Evolutionary conservation across 106 monocot species (phyloP), one percentile per base, ranked within the genome.

Genomic region (Amphibolis antarctica): DNA sequence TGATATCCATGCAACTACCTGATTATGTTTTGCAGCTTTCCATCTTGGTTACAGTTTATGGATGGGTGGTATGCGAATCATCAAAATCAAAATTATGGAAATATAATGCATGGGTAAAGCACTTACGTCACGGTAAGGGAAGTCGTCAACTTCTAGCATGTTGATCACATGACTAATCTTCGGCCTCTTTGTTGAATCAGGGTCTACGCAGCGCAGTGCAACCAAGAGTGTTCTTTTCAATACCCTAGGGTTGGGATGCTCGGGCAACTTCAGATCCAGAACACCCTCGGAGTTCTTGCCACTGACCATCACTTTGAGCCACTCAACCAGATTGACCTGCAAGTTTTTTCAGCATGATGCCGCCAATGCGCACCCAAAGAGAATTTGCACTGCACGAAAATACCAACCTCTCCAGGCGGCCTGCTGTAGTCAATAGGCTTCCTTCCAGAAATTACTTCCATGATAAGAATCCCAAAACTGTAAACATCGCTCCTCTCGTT

Each of bases 101-200:
- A 12, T 49, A 17, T 14, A 5, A 14, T 9, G 13, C 3, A 49
- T 49, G n/a, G 17, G n/a, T 9, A 46, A n/a, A 48, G 14, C 15
- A 57, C 57, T 30, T 57, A 61, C 60, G 13, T 61, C 92, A 74
- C 88, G 64, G 55, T 84, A 88, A 59, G 84, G 85, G 59, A 92
- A 88, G 67, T 92, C 92, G 30, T 92, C 92, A 57, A 80, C 85
- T 80, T 92, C 88, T 53, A 92, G 85, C 92, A 92, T 92, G 68
- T 92, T 85, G 31, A 92, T 80, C 11, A 85, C 85, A 71, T 85
- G 82, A 43, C 88, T 71, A 82, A 92, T 92, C 77, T 85, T 92
- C 10, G 92, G 92, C 68, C 92, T 72, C 61, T 88, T 88, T 45
- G 73, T 72, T 47, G 88, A 71, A 58, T 88, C 92, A 44, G 82